Evolutionary conservation across 306 rosid genomes (phyloP).

Genomic region (Malus fusca): DNA sequence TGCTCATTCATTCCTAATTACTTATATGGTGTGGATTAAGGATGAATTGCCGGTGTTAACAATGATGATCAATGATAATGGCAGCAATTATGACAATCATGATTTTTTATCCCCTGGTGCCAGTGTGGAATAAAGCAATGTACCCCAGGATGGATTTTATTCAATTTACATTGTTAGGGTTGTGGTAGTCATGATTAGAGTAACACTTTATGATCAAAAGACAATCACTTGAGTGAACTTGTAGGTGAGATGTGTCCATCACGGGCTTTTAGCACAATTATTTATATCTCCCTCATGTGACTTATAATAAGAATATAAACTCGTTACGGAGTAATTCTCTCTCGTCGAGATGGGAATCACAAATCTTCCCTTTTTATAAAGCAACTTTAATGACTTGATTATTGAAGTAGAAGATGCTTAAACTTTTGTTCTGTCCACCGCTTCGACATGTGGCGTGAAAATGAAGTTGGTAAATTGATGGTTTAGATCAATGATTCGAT

Average conservation of each 20-base stretch:
- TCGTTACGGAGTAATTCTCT: accelerated
- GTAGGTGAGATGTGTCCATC: slow-evolving; percentile 2
- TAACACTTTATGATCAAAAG: slow-evolving; percentile 8
- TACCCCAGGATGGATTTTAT: slow-evolving; percentile 15
- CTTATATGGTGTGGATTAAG: slow-evolving; percentile 41
- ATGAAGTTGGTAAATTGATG: not conserved
- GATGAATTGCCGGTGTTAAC: slow-evolving; percentile 27
- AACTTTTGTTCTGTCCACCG: not conserved
- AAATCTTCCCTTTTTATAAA: not conserved
- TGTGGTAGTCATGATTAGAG: slow-evolving; percentile 67
- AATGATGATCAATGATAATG: slow-evolving; percentile 59
- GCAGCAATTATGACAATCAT: slow-evolving; percentile 57
- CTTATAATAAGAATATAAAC: no score
- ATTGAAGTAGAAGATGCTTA: not conserved
- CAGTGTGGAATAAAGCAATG: slow-evolving; percentile 44
- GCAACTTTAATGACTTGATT: not conserved
- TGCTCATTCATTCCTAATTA: not conserved
- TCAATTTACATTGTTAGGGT: slow-evolving; percentile 25
- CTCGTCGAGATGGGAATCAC: not conserved
- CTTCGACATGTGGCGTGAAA: not conserved
- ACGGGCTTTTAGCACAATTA: no score
- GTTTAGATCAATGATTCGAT: not conserved
- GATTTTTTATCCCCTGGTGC: slow-evolving; percentile 48
- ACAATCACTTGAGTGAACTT: slow-evolving; percentile 4
- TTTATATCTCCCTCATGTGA: no score